Evolutionary conservation across 345 rosid species (phyloP).

Genomic region (Citrus hindsii): DNA sequence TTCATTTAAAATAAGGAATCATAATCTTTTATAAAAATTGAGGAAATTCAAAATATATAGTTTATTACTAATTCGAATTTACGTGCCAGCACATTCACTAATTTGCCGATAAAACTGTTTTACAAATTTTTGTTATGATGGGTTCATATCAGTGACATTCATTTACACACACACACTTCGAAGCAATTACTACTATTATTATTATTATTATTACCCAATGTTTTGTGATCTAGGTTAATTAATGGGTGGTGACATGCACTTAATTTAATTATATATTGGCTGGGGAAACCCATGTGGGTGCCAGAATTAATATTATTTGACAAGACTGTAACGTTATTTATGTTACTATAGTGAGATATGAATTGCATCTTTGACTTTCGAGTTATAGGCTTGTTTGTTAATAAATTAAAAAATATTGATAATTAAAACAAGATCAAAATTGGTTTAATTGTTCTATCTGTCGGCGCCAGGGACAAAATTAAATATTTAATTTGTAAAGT

Average conservation of each 20-base stretch:
- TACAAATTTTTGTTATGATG: no score
- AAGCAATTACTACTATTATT: no score
- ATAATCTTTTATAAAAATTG: no score
- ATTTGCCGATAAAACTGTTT: no score
- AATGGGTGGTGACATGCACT: not conserved
- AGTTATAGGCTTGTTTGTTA: not conserved
- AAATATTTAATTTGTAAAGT: not conserved
- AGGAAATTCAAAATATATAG: no score
- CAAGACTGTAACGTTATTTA: not conserved
- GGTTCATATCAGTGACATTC: not conserved
- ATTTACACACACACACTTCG: not conserved
- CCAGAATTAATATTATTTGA: not conserved
- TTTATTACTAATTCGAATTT: no score
- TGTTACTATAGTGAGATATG: not conserved
- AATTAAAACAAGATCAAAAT: not conserved
- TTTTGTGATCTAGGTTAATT: not conserved
- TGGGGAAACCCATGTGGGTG: not conserved
- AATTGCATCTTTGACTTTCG: constrained; percentile 15
- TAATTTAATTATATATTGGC: not conserved
- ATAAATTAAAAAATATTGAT: not conserved
- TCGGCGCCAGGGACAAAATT: not conserved
- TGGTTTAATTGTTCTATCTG: not conserved
- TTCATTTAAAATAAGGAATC: no score
- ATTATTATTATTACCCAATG: no score
- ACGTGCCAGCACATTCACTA: not conserved